Percentiles rank a stretch among this genome's conserved stretches.
Conservation (phyloP, 768 basidiomycete genomes). For the Boletus subparvulus region DNA sequence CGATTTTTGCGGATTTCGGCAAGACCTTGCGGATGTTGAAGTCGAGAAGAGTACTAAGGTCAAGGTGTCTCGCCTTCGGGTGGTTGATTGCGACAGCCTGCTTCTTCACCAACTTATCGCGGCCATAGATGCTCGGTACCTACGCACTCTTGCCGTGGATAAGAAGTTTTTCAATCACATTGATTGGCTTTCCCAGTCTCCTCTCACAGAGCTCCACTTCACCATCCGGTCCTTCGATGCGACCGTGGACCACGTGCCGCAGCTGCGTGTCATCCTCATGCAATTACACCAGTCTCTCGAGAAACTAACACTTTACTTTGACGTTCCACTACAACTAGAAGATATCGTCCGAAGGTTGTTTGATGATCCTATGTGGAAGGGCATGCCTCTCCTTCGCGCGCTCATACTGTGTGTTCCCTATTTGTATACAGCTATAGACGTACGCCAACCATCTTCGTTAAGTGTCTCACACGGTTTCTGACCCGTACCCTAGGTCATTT, state of each 20-base stretch:
- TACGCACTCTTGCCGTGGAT: neutral
- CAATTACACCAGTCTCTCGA: neutral
- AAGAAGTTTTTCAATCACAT: no score
- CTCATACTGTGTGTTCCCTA: neutral
- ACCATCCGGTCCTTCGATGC: no score
- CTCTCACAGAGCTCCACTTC: conserved; percentile 4
- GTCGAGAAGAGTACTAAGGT: neutral
- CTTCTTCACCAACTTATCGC: neutral
- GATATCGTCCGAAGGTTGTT: neutral
- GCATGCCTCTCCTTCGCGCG: conserved; percentile 1
- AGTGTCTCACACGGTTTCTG: neutral
- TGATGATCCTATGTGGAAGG: neutral
- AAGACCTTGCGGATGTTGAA: neutral
- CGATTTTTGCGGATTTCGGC: neutral
- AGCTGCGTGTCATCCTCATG: neutral
- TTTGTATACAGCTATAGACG: neutral
- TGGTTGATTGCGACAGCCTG: neutral
- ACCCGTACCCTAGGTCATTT: neutral
- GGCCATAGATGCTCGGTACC: neutral
- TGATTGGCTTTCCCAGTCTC: neutral
- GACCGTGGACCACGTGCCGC: neutral
- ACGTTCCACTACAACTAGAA: neutral
- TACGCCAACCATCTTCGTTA: neutral
- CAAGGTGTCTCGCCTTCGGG: conserved; percentile 5
- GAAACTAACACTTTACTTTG: neutral